Evolutionary conservation across 2,329 filamentous ascomycete species (phyloP).

Genomic region (Diplocarpon mali): DNA sequence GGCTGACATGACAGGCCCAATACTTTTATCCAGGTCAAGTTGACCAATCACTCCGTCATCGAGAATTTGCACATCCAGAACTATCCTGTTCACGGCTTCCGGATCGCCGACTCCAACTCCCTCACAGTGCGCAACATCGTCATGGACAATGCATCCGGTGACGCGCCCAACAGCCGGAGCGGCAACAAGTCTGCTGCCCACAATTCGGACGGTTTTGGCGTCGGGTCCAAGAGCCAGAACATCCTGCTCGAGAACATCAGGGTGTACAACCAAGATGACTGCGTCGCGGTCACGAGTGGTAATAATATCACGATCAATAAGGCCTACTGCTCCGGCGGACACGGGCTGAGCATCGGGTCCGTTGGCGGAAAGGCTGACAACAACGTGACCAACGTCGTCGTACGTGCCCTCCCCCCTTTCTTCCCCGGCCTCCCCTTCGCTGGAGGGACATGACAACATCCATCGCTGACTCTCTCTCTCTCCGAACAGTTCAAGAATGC

Average conservation of each 20-base stretch:
- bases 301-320: conserved; percentile 24
- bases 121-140: conserved; percentile 38
- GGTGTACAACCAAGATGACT: conserved; percentile 26
- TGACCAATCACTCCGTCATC: conserved; percentile 38
- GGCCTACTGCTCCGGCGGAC: conserved; percentile 24
- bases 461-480: not conserved
- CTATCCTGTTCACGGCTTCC: conserved; percentile 42
- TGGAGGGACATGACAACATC: too few species aligned
- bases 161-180: conserved; percentile 28
- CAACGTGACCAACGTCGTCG: conserved; percentile 27
- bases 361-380: conserved; percentile 28
- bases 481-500: conserved; percentile 26
- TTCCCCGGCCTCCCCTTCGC: not conserved
- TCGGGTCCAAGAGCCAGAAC: conserved; percentile 32
- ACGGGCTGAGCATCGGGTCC: conserved; percentile 27
- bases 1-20: conserved; percentile 42
- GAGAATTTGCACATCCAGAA: conserved; percentile 40
- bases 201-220: conserved; percentile 45
- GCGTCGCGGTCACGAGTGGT: conserved; percentile 26
- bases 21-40: conserved; percentile 40
- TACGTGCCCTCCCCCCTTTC: conserved; percentile 6
- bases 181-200: conserved; percentile 24
- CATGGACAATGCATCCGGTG: conserved; percentile 46
- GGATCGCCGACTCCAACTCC: conserved; percentile 31
- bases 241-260: conserved; percentile 29